Evolutionary conservation across 164 flowering plant genomes (phyloP), one percentile per base, ranked within the genome.

Genomic region (Piper betle): DNA sequence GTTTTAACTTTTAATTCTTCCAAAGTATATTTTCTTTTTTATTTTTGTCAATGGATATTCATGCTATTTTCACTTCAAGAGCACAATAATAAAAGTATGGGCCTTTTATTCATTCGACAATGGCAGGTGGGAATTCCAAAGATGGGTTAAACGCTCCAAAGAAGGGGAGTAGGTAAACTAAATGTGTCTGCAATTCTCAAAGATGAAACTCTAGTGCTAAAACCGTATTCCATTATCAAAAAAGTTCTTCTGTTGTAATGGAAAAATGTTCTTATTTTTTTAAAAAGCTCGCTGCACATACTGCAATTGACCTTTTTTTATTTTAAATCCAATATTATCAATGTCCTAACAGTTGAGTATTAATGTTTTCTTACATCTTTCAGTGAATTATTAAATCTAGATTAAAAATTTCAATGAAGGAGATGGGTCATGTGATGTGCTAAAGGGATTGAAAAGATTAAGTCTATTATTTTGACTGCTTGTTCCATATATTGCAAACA

Each of bases 101-200:
- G 74, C 91, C 84, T n/a, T 87, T 74, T 83, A 84, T 85, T 81
- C 96, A 84, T 90, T 86, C 97, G 58, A 89, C 90, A 81, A 90
- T 93, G 86, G 83, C 98, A 93, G 98, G 98, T 90, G 97, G 92
- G 81, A 90, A 85, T 91, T 88, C 94, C 84, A 93, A 85, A 90
- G 97, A 90, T 77, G 97, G 84, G 84, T 84, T 82, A 69, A 87
- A 92, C 80, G 92, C 81, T 91, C 78, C 96, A 87, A 93, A 93
- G 97, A 90, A 90, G 91, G 97, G 98, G 70, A 93, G 96, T 93
- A 93, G 98, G 98, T 93, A 93, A 92, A 85, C 74, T 67, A 82
- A 55, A 80, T 74, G 81, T 81, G 75, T 84, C 85, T 85, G 33
- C 58, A 20, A 76, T 80, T 74, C 69, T 75, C 76, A 65, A 70